Evolutionary conservation across 441 rosid genomes (phyloP), one percentile per base, ranked within the genome.

Genomic region (Pelargonium cotyledonis): DNA sequence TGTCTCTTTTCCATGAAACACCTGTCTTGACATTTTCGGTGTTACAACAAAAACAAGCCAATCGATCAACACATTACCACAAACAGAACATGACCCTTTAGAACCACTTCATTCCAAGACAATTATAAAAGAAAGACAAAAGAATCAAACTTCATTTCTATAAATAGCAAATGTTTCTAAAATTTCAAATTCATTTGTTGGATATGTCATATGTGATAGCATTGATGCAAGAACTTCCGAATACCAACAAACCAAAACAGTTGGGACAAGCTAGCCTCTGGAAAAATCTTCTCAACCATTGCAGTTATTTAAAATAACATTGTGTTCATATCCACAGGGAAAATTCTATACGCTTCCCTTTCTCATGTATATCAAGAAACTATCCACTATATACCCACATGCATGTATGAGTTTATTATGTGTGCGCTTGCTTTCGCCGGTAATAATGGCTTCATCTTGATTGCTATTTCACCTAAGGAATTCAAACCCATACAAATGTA

Each of bases 191-290:
- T 18, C 46, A 72, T 41, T 5, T 11, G 47, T 44, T 38, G 1
- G 49, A 55, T 62, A 55, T 8, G 26, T 57, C 65, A 9, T 16
- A 53, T 44, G 53, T 35, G 29, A 18, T 31, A 11, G 10, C 38
- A 71, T 65, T 65, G 60, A 53, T 16, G 72, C 68, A 41, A 2
- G 40, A 72, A 69, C 69, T 23, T 35, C 16, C 16, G n/a, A 23
- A 66, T 65, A 70, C 41, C 9, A 43, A 65, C 67, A 70, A 70
- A 69, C 10, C 8, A 67, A 67, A 40, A 70, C 53, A 19, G 63
- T 16, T 16, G 41, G 35, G 67, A 68, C 21, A 14, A 68, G 63
- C 47, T 29, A 44, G 61, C 18, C 12, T 35, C 47, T 23, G 51
- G 18, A 26, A 68, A 14, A 57, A 73, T 44, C 47, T 18, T 40